Base-by-base conservation (phyloP, 495 filamentous ascomycete genomes). In the Penicillium goetzii region DNA sequence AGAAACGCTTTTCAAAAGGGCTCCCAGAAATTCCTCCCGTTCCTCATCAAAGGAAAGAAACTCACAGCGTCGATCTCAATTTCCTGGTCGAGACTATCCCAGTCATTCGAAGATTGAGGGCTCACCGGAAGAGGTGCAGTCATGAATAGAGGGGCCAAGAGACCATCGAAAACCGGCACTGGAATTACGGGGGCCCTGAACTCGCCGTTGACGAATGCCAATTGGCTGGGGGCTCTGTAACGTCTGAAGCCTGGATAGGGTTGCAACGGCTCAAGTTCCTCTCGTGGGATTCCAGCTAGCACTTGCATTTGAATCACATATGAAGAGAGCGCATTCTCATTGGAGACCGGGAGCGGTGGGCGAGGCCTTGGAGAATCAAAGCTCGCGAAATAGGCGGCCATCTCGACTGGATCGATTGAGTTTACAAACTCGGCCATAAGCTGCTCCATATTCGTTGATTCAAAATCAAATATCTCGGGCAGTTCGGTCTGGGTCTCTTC, bases 281-380 rank as follows among this genome's bases (percentile, higher is more conserved):
- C 60, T 2, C 56, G 62, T 4, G 65, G 61, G 30, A 79, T 71
- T 15, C 77, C 77, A 3, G 65, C 75, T 3, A 75, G 5, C 1
- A 68, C 47, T 55, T 79, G 77, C 59, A 74, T 68, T 9, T 68
- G 68, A 26, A 78, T 58, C n/a, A 79, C 67, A 41, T 70, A 74
- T 77, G 73, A 10, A 78, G 59, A 15, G 50, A n/a, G 2, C 30
- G 19, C n/a, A n/a, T n/a, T n/a, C 0, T n/a, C 8, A 53, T 4
- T 8, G 28, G 12, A 3, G 21, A 14, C 43, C 2, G 10, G 0
- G 3, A 9, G 19, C 21, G 21, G 19, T 21, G 43, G 43, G 4
- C 9, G 43, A 25, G 43, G 43, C 10, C 9, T 8, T 11, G 8
- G 10, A 36, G 1, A 2, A 36, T 9, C 1, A 10, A 36, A 36